Base-by-base conservation (phyloP, 208 protist genomes). In the Leishmania guyanensis region DNA sequence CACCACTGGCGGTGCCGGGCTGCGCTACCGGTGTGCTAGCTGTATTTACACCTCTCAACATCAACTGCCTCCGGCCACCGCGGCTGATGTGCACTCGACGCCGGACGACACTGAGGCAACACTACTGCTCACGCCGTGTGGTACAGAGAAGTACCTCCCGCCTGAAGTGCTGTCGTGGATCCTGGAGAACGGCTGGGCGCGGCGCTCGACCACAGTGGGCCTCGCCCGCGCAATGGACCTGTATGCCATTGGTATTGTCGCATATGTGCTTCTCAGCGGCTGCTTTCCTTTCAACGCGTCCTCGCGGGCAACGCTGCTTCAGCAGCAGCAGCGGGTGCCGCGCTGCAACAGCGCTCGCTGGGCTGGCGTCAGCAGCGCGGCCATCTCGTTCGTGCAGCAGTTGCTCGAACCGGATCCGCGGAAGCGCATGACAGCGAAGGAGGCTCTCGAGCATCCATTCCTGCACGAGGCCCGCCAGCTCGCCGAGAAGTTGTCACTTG, bases 211-310 rank as follows among this genome's bases (percentile, higher is more conserved):
- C 5, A 85, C 91, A 39, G 80, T 94, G 10, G 73, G 75, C 10
- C 53, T 89, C 51, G 93, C 93, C 20, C 85, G 85, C 50, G 77
- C 94, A 48, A 80, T 95, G 75, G 93, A 97, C 81, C 79, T 92
- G 73, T 97, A 95, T 80, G 86, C 93, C 12, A 81, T 94, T 65
- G 93, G 93, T 60, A 89, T 94, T 74, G 89, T 97, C 54, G 77
- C 91, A 14, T 95, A 97, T 77, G 92, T 95, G 39, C 77, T 97
- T n/a, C 91, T 97, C 29, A 95, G 92, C 78, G 92, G 92, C 29
- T 92, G 88, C 81, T 97, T 95, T 51, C 93, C 93, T n/a, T 95
- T 92, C 70, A 95, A 95, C 75, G 90, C 86, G 20, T 88, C 82
- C 3, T 90, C 91, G 22, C 86, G 89, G 29, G 92, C 87, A 36